Base-by-base conservation (phyloP, 75 land plant genomes). In the Selaginella moellendorffii region DNA sequence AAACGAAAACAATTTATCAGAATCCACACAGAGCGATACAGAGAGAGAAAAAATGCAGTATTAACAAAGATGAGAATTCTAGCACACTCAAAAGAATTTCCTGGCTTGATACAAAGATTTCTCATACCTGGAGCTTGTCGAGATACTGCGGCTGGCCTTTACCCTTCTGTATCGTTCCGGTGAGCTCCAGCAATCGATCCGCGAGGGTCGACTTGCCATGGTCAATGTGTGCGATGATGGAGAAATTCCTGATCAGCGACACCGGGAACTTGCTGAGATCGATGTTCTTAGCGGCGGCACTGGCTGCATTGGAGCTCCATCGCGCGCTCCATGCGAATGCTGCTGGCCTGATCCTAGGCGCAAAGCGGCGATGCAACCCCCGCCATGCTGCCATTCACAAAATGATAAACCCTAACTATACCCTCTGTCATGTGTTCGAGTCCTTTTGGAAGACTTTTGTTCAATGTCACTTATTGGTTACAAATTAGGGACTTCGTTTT, bases 151-250 rank as follows among this genome's bases (percentile, higher is more conserved):
- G 99, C 77, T 95, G 99, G 0, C 99, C 99, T 65, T 73, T 87
- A 52, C 97, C 99, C 67, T 77, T 79, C 69, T 78, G 79, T 61
- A 95, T 95, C 31, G 99, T 95, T 2, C 92, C 92, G 2, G 97
- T 90, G 72, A 86, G 82, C 79, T 95, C 99, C 68, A 95, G 69
- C 26, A 95, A 74, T 27, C 99, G 76, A 63, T 95, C 97, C n/a
- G 97, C 99, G 1, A 95, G 78, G 2, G 99, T 95, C 25, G 97
- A 90, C 65, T 95, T 95, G 0, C 97, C 97, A 26, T 95, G 99
- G 59, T 95, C 99, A 18, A 90, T 78, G 64, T 90, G 99, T 0
- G 97, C 99, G 30, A 95, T 95, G 52, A 95, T 95, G n/a, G 99
- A 90, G 68, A 95, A 90, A 52, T 95, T 95, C 14, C 97, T 68